Evolutionary conservation across 2,329 filamentous ascomycete genomes (phyloP), one percentile per base, ranked within the genome.

Genomic region (Pseudogymnoascus sp.): DNA sequence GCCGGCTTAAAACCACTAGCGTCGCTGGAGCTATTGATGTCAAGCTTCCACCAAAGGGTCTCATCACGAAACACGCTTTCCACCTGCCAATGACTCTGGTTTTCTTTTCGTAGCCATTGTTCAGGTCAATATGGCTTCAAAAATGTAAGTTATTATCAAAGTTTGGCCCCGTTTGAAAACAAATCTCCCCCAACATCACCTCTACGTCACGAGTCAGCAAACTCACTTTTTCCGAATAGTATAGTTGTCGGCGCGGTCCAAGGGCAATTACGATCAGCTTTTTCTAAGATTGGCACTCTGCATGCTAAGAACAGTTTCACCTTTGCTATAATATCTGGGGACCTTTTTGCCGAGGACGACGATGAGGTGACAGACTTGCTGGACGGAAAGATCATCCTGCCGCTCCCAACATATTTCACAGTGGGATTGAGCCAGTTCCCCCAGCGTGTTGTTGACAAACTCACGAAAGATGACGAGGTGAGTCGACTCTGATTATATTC

Each of bases 371-470:
- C 80, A 10, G 81, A 83, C 8, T 81, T 99, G 3, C 76, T 97
- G 0, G 76, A 83, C 25, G 91, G 91, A n/a, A 79, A 83, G 10
- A 86, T 96, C 61, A 73, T 80, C 21, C 79, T 97, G 4, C 87
- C 92, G 2, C 78, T 97, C 0, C 87, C 92, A 1, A 95, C 89
- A 7, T 99, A 99, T 77, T 99, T 97, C 73, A 91, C 90, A 2
- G 80, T 96, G 65, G 92, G 90, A 68, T 86, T 80, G 38, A 81
- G 81, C 56, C 77, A 87, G n/a, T 79, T 99, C 5, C 94, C 94
- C 0, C 75, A 80, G 2, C 77, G 79, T 31, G 83, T 97, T 21
- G 79, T 89, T 18, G 84, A 89, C 70, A 92, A 86, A 73, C 82
- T 97, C 61, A 83, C 91, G 71, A 82, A 83, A 35, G 84, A 89